Percentiles rank a stretch among this genome's conserved stretches.
Evolutionary conservation across 805 yeast genomes (phyloP).

Genomic region (Starmerella kuoi): DNA sequence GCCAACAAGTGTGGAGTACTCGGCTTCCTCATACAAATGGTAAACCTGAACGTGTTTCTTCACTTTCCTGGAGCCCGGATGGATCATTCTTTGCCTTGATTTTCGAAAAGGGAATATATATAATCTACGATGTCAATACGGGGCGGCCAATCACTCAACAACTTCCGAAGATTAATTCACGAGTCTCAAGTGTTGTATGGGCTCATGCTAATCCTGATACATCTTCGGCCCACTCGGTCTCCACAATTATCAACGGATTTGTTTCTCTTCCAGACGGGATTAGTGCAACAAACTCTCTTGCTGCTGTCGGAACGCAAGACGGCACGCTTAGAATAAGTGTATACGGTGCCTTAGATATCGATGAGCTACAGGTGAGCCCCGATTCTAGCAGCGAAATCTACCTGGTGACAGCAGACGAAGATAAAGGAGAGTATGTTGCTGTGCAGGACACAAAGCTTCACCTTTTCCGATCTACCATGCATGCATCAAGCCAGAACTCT

Average conservation of each 20-base stretch:
- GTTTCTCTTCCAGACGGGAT: neutral
- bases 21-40: slow-evolving; percentile 8
- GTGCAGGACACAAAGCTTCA: slow-evolving; percentile 6
- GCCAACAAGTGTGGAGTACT: slow-evolving; percentile 23
- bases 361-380: slow-evolving; percentile 14
- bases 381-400: slow-evolving; percentile 1
- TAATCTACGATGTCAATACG: slow-evolving; percentile 37
- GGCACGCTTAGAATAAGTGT: slow-evolving; percentile 26
- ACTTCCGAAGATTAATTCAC: neutral
- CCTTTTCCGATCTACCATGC: neutral
- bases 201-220: neutral
- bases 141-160: slow-evolving; percentile 30
- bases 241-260: neutral
- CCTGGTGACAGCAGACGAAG: slow-evolving; percentile 2
- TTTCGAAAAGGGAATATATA: slow-evolving; percentile 35
- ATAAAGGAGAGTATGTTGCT: slow-evolving; percentile 7
- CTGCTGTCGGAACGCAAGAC: slow-evolving; percentile 25
- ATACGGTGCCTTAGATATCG: slow-evolving; percentile 30
- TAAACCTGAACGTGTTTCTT: neutral
- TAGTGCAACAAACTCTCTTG: slow-evolving; percentile 17
- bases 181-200: slow-evolving; percentile 5
- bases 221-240: neutral
- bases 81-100: slow-evolving; percentile 35
- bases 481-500: neutral
- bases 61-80: slow-evolving; percentile 31